Base-by-base conservation (phyloP, 306 rosid genomes). In the Castanospermum australe region DNA sequence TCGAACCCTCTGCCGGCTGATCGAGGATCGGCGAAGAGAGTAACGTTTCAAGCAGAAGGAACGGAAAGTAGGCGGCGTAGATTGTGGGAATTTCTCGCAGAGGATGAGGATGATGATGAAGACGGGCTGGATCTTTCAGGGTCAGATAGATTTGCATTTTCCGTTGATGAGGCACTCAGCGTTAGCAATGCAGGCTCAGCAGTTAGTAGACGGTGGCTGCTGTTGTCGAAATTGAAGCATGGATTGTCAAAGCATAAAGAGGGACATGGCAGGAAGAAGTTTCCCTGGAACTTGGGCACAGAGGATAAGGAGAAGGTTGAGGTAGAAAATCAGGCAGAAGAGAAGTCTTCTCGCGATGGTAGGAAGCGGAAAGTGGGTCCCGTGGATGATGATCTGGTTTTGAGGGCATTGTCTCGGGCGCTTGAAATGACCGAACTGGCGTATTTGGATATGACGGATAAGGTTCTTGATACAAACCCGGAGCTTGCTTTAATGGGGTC, bases 401-500 rank as follows among this genome's bases (percentile, higher is more conserved):
- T 93, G 87, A 42, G 90, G 15, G 97, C 96, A 39, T 73, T 93
- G 81, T 85, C 96, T 30, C 78, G 90, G 82, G 97, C 96, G 44
- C 93, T 93, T 25, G 92, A 93, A 57, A 64, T 88, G 81, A 90
- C 97, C 0, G 97, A 93, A 79, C 86, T 89, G 47, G 94, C 91
- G 0, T 92, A 90, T 83, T 84, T 90, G 83, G 97, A 92, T 67
- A 82, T 92, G 97, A 89, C 97, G 11, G 97, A 92, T 68, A 92
- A 90, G 90, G 90, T 92, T 73, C 88, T 89, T 18, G 94, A 86
- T 84, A 83, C 92, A 1, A 92, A 89, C 67, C 96, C 97, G 4
- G 97, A 93, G 91, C 92, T 93, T 50, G 97, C 97, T 5, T 84
- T 93, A 66, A 90, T 93, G 97, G 97, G 97, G 39, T 93, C 97